Percentiles rank a stretch among this genome's conserved stretches.
Conservation (phyloP, 306 rosid genomes). For the Gleditsia sinensis region DNA sequence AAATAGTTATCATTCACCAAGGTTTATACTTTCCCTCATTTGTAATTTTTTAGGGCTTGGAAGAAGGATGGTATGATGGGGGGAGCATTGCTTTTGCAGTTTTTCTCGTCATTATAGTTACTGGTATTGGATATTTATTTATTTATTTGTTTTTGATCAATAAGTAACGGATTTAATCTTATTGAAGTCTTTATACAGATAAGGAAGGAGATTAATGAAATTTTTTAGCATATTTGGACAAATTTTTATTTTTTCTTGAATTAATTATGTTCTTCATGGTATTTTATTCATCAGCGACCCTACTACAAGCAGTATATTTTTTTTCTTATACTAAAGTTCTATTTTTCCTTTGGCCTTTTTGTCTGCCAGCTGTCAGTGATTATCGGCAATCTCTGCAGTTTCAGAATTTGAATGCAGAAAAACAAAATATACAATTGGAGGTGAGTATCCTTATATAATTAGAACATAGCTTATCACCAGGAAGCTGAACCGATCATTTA, state of each 20-base stretch:
- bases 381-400: conserved; percentile 23
- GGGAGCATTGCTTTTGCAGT: conserved; percentile 14
- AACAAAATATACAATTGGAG: conserved; percentile 20
- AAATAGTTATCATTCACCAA: neutral
- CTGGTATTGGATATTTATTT: conserved; percentile 1
- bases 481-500: neutral
- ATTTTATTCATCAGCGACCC: neutral
- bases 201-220: neutral
- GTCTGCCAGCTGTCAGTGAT: conserved; percentile 21
- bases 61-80: conserved; percentile 25
- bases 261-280: neutral
- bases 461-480: neutral
- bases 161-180: neutral
- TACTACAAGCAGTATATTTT: neutral
- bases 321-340: neutral
- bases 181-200: neutral
- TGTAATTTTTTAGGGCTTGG: neutral
- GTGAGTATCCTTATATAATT: neutral
- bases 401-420: conserved; percentile 15
- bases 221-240: neutral
- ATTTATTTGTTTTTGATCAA: neutral
- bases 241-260: neutral
- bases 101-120: conserved; percentile 3
- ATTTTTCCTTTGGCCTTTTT: neutral
- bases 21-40: neutral